Evolutionary conservation across 495 filamentous ascomycete species (phyloP).

Genomic region (Apiosordaria backusii): DNA sequence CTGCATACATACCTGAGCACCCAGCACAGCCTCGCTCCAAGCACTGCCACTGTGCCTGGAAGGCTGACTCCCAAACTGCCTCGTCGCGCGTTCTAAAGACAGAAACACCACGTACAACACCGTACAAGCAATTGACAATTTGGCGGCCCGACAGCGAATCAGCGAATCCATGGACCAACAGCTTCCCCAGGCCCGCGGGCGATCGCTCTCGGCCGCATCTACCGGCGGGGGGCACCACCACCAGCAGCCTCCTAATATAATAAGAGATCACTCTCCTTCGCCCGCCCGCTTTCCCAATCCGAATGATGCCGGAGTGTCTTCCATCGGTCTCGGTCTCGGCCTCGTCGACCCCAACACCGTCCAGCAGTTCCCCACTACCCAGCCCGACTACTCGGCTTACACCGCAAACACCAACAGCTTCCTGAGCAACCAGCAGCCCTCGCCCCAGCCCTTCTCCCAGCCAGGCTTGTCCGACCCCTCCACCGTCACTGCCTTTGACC

Average conservation of each 20-base stretch:
- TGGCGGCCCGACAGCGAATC: conserved; percentile 18
- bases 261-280: conserved; percentile 52
- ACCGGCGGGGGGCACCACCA: conserved; percentile 31
- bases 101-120: conserved; percentile 32
- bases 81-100: conserved; percentile 38
- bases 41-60: conserved; percentile 35
- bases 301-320: conserved; percentile 33
- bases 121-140: conserved; percentile 14
- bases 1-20: not conserved
- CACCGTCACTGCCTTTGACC: conserved; percentile 34
- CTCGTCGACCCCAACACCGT: conserved; percentile 38
- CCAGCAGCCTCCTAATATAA: conserved; percentile 42
- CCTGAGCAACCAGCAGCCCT: conserved; percentile 40
- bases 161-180: conserved; percentile 44
- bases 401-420: conserved; percentile 34
- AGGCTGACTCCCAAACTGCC: conserved; percentile 39
- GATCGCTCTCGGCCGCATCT: conserved; percentile 43
- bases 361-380: conserved; percentile 32
- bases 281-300: conserved; percentile 44
- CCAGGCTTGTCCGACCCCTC: conserved; percentile 34
- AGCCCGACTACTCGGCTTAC: conserved; percentile 38
- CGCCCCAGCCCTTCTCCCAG: conserved; percentile 36
- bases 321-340: conserved; percentile 47
- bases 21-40: conserved; percentile 35
- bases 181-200: conserved; percentile 43